phyloP scores from a whole-genome alignment of 2,329 filamentous ascomycete species.

The Cladosporium sp. region DNA sequence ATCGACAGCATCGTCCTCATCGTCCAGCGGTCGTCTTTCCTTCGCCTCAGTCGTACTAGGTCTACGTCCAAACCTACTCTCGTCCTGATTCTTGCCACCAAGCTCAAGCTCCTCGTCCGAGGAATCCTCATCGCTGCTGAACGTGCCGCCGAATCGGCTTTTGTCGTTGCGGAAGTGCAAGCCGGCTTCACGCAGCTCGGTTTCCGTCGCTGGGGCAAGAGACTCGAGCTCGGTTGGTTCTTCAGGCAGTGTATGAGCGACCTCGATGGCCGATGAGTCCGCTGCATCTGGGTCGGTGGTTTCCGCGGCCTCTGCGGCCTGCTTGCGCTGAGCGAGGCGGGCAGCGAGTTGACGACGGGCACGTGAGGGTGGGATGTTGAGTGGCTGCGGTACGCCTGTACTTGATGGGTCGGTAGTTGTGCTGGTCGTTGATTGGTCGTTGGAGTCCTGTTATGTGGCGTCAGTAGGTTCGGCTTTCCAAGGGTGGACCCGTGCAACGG shows the following conservation, averaged over 20 bases:
- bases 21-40: slow-evolving; percentile 33
- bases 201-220: slow-evolving; percentile 9
- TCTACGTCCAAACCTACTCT: slow-evolving; percentile 26
- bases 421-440: slow-evolving; percentile 11
- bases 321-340: slow-evolving; percentile 62
- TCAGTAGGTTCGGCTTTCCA: slow-evolving; percentile 1
- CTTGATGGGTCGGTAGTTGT: slow-evolving; percentile 4
- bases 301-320: slow-evolving; percentile 30
- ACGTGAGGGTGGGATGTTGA: slow-evolving; percentile 83
- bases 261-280: slow-evolving; percentile 33
- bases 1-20: slow-evolving; percentile 30
- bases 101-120: slow-evolving; percentile 38
- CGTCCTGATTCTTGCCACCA: slow-evolving; percentile 27
- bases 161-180: slow-evolving; percentile 26
- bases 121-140: slow-evolving; percentile 37
- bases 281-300: slow-evolving; percentile 35
- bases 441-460: slow-evolving; percentile 3
- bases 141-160: slow-evolving; percentile 31
- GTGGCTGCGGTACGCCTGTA: slow-evolving; percentile 62
- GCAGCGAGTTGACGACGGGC: slow-evolving; percentile 89
- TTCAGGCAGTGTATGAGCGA: slow-evolving; percentile 33
- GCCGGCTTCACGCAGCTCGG: slow-evolving; percentile 20
- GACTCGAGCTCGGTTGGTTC: slow-evolving; percentile 29
- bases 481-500: slow-evolving; percentile 4
- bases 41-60: slow-evolving; percentile 40